Conservation (phyloP, 2,329 filamentous ascomycete genomes). For the Ascosphaera pollenicola region DNA sequence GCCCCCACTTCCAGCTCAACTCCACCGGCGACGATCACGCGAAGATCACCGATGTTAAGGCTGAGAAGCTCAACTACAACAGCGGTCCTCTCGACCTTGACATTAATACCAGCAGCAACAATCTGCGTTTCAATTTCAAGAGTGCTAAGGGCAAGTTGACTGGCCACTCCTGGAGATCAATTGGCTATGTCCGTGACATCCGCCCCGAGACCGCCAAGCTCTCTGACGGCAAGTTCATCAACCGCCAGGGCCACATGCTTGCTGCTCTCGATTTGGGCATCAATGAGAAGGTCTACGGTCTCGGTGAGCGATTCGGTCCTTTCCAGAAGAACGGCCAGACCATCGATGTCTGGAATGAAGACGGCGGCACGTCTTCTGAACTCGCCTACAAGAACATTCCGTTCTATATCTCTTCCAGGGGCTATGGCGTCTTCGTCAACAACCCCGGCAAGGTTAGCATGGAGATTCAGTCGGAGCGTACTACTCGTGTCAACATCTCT, state of each 20-base stretch:
- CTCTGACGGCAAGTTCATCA: conserved; percentile 16
- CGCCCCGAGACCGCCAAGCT: conserved; percentile 13
- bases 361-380: conserved; percentile 23
- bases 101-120: conserved; percentile 15
- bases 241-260: conserved; percentile 19
- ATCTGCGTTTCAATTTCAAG: conserved; percentile 12
- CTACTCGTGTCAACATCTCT: conserved; percentile 45
- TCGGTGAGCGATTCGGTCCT: conserved; percentile 55
- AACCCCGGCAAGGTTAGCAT: conserved; percentile 46
- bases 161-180: conserved; percentile 17
- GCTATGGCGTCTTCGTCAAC: conserved; percentile 59
- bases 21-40: conserved; percentile 9
- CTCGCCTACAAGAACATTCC: conserved; percentile 21
- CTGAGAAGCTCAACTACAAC: conserved; percentile 10
- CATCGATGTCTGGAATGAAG: conserved; percentile 40
- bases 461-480: conserved; percentile 54
- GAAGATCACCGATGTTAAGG: conserved; percentile 10
- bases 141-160: conserved; percentile 12
- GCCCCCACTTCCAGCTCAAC: conserved; percentile 15
- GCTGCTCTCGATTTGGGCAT: conserved; percentile 19
- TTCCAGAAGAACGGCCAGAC: conserved; percentile 57
- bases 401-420: conserved; percentile 30
- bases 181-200: conserved; percentile 17
- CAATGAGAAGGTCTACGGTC: conserved; percentile 46
- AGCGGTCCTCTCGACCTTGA: conserved; percentile 14